phyloP scores from a whole-genome alignment of 2,329 filamentous ascomycete genomes.

The Fusarium stilboides region DNA sequence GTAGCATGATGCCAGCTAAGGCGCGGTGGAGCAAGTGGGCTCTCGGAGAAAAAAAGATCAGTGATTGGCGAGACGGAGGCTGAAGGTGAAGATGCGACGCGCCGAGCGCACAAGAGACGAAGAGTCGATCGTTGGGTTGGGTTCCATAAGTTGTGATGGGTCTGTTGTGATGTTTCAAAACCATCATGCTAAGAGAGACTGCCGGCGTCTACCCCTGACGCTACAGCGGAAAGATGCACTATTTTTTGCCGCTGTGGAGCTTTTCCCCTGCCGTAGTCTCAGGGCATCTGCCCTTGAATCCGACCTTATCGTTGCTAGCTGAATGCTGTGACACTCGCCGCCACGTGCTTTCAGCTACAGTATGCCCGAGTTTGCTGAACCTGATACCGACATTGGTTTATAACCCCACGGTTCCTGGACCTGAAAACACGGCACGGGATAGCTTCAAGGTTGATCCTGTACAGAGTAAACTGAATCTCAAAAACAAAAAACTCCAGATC shows the following conservation, averaged over 20 bases:
- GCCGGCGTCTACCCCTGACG: conserved; percentile 35
- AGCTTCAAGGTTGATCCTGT: conserved; percentile 14
- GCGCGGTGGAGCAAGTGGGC: conserved; percentile 39
- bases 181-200: conserved; percentile 36
- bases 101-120: conserved; percentile 42
- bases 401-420: conserved; percentile 1
- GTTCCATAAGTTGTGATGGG: conserved; percentile 40
- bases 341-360: conserved; percentile 27
- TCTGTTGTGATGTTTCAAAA: conserved; percentile 48
- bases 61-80: conserved; percentile 44
- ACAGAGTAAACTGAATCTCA: neutral
- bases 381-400: conserved; percentile 31
- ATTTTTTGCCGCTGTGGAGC: conserved; percentile 13
- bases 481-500: conserved; percentile 20
- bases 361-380: conserved; percentile 24
- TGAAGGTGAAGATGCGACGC: conserved; percentile 46
- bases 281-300: conserved; percentile 17
- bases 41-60: conserved; percentile 12
- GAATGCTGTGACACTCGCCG: neutral
- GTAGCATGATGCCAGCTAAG: conserved; percentile 39
- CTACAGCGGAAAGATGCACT: conserved; percentile 21
- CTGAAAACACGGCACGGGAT: neutral
- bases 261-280: conserved; percentile 18
- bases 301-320: conserved; percentile 24
- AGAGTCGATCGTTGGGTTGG: conserved; percentile 31